These are phyloP conservation scores for Castanospermum australe DNA, from an alignment of 306 rosid genomes.

Conservation along the genomic window DNA sequence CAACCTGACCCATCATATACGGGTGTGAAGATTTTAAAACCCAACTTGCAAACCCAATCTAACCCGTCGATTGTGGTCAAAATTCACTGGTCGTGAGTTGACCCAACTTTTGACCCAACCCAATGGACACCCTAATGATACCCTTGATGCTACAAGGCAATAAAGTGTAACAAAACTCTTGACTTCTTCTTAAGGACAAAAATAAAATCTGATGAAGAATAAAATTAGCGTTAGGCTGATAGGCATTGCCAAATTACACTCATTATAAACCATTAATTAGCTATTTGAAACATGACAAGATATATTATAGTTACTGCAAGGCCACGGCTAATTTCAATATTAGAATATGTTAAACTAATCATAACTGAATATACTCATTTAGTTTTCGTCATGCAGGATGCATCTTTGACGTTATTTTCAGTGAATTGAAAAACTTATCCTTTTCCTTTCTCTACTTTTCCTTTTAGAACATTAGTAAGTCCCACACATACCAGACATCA, in stretches of 20 bases:
- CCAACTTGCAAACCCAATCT: no score
- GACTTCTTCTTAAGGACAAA: neutral
- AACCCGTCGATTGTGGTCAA: no score
- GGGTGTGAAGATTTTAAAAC: no score
- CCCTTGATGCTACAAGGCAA: neutral
- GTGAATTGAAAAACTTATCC: neutral
- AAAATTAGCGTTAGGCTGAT: neutral
- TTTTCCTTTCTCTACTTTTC: neutral
- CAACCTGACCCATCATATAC: no score
- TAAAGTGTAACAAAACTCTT: neutral
- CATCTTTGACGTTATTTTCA: neutral
- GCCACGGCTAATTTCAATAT: neutral
- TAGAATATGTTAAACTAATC: neutral
- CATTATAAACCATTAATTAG: neutral
- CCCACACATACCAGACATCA: neutral
- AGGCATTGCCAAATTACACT: conserved; percentile 5
- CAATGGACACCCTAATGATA: no score
- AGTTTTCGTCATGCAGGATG: neutral
- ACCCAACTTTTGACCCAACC: no score
- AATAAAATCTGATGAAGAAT: neutral
- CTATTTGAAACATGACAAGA: neutral
- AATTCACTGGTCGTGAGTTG: no score
- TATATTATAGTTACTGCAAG: neutral
- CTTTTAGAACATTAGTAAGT: neutral
- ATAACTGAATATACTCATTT: neutral